phyloP scores from a whole-genome alignment of 2,329 filamentous ascomycete genomes.

The Cordyceps farinosa region DNA sequence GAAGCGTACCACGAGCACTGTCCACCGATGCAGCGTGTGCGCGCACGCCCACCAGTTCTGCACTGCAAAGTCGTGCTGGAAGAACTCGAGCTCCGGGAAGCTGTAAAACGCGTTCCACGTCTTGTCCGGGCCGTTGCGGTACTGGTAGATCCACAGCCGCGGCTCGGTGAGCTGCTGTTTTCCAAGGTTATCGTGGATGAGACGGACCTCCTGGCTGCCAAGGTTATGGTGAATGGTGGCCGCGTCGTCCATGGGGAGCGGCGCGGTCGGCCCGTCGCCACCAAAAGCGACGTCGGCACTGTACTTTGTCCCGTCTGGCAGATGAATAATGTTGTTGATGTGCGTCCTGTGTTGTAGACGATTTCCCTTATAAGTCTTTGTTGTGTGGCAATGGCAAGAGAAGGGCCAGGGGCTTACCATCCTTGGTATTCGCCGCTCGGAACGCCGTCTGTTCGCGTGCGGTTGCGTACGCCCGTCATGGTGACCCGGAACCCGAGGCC shows the following conservation, averaged over 20 bases:
- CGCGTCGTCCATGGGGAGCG: slow-evolving; percentile 48
- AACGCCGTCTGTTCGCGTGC: slow-evolving; percentile 37
- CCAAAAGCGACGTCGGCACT: slow-evolving; percentile 64
- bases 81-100: slow-evolving; percentile 63
- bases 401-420: slow-evolving; percentile 33
- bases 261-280: slow-evolving; percentile 56
- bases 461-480: slow-evolving; percentile 51
- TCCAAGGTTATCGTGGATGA: slow-evolving; percentile 47
- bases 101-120: slow-evolving; percentile 62
- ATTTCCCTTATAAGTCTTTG: too few species aligned
- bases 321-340: slow-evolving; percentile 58
- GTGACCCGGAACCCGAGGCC: slow-evolving; percentile 52
- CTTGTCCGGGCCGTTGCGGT: slow-evolving; percentile 43
- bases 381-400: background rate
- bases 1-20: slow-evolving; percentile 18
- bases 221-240: slow-evolving; percentile 43
- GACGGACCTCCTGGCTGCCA: slow-evolving; percentile 52
- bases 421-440: slow-evolving; percentile 43
- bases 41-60: slow-evolving; percentile 21
- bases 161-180: slow-evolving; percentile 37
- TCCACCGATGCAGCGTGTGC: slow-evolving; percentile 16
- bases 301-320: slow-evolving; percentile 46
- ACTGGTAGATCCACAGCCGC: slow-evolving; percentile 62
- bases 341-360: slow-evolving; percentile 38
- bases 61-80: slow-evolving; percentile 22